These are phyloP conservation scores for Brettanomyces naardenensis DNA, from an alignment of 805 yeast species.

Conservation along the genomic window DNA sequence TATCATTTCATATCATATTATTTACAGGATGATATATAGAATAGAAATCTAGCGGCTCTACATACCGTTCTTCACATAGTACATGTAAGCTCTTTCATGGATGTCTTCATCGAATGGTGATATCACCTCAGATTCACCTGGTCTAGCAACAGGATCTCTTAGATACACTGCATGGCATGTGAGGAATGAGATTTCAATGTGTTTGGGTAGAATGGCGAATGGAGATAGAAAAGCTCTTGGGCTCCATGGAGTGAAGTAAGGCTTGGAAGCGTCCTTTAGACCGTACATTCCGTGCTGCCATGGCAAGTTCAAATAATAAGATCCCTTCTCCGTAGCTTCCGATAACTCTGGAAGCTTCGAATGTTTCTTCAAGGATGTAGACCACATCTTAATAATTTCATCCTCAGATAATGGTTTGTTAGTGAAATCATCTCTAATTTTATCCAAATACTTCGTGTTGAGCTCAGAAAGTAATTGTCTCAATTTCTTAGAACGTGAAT, in stretches of 20 bases:
- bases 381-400: slow-evolving; percentile 35
- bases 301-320: slow-evolving; percentile 50
- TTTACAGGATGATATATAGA: background rate
- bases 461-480: slow-evolving; percentile 27
- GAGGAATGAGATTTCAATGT: slow-evolving; percentile 79
- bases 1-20: no score
- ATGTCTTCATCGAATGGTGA: slow-evolving; percentile 76
- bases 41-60: no score
- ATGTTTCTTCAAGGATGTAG: slow-evolving; percentile 34
- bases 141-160: slow-evolving; percentile 95
- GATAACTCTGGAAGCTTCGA: slow-evolving; percentile 28
- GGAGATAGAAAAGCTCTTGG: slow-evolving; percentile 92
- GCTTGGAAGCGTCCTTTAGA: slow-evolving; percentile 63
- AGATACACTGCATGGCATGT: slow-evolving; percentile 96
- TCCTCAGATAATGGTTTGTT: slow-evolving; percentile 20
- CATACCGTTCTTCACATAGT: slow-evolving; percentile 70
- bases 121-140: slow-evolving; percentile 93
- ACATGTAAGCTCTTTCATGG: slow-evolving; percentile 94
- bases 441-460: slow-evolving; percentile 24
- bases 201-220: slow-evolving; percentile 86
- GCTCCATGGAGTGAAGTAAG: slow-evolving; percentile 94
- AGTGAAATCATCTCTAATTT: slow-evolving; percentile 21
- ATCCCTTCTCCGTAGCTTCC: slow-evolving; percentile 26
- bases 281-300: slow-evolving; percentile 82
- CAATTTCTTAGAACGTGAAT: slow-evolving; percentile 23